A percentile compares a stretch with the other conserved stretches of the same genome.
Conservation (phyloP, 2,329 filamentous ascomycete genomes). For the Neopestalotiopsis sp. region DNA sequence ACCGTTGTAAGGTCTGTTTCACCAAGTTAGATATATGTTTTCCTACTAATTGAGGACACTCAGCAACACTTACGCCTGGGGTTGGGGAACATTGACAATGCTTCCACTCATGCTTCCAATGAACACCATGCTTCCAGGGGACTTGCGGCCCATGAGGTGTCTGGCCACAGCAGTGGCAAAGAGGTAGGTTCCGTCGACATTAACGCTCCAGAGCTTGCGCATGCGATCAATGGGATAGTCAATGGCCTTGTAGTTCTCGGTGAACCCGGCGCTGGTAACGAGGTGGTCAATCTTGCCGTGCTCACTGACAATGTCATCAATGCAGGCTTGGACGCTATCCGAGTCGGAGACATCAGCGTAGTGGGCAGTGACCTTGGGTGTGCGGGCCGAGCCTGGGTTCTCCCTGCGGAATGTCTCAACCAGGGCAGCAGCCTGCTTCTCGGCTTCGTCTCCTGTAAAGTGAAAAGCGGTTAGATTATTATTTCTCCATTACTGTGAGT, state of each 20-base stretch:
- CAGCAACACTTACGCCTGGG: conserved; percentile 66
- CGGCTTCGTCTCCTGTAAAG: conserved; percentile 76
- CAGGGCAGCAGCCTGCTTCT: conserved; percentile 75
- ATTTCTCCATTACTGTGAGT: neutral
- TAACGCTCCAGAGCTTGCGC: conserved; percentile 92
- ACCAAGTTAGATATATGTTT: neutral
- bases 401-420: conserved; percentile 78
- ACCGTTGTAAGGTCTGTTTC: conserved; percentile 78
- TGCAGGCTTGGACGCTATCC: conserved; percentile 75
- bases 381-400: conserved; percentile 73
- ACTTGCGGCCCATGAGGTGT: conserved; percentile 83
- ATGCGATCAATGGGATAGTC: conserved; percentile 90
- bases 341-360: conserved; percentile 85
- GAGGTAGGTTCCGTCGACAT: conserved; percentile 90
- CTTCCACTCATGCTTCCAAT: conserved; percentile 94
- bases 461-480: conserved; percentile 23
- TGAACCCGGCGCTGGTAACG: conserved; percentile 96
- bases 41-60: neutral
- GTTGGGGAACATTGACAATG: conserved; percentile 95
- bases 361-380: conserved; percentile 87
- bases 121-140: conserved; percentile 85
- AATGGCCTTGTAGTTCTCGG: conserved; percentile 92
- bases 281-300: conserved; percentile 90
- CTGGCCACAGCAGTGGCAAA: conserved; percentile 85
- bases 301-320: conserved; percentile 69